These are phyloP conservation scores for Curvularia eragrostidis DNA, from an alignment of 2,329 filamentous ascomycete species.

Conservation along the genomic window DNA sequence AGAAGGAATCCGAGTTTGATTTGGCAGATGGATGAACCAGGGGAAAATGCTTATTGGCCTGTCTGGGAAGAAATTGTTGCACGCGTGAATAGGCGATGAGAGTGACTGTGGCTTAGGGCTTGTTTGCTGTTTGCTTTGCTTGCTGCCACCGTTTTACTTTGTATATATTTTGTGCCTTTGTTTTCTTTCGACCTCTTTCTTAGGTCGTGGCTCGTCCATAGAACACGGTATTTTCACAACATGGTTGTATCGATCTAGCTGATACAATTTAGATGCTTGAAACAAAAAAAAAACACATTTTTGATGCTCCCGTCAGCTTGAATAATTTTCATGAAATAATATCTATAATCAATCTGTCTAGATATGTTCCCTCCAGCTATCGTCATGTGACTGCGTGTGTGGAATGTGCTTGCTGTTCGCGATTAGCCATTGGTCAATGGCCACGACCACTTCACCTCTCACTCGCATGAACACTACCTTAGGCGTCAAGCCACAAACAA, in stretches of 20 bases:
- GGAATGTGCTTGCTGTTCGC: constrained; percentile 2
- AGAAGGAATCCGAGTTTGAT: constrained; percentile 38
- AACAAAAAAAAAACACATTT: no score
- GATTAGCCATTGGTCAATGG: constrained; percentile 12
- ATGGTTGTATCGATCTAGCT: neutral
- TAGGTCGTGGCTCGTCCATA: neutral
- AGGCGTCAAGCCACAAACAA: neutral
- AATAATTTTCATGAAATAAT: no score
- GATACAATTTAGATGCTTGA: no score
- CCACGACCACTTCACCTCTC: constrained; percentile 7
- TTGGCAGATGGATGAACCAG: constrained; percentile 31
- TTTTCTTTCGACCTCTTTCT: neutral
- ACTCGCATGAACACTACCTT: neutral
- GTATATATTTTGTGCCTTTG: neutral
- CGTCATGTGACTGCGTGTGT: constrained; percentile 14
- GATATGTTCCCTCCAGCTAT: neutral
- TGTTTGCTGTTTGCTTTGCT: no score
- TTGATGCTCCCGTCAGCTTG: no score
- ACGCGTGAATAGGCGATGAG: neutral
- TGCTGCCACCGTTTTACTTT: no score
- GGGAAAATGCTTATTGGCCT: constrained; percentile 23
- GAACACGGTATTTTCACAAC: neutral
- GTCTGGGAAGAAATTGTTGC: constrained; percentile 20
- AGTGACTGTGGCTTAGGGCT: neutral
- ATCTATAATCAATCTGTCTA: no score